Evolutionary conservation across 768 basidiomycete species (phyloP).

Genomic region (Calocybe indica): DNA sequence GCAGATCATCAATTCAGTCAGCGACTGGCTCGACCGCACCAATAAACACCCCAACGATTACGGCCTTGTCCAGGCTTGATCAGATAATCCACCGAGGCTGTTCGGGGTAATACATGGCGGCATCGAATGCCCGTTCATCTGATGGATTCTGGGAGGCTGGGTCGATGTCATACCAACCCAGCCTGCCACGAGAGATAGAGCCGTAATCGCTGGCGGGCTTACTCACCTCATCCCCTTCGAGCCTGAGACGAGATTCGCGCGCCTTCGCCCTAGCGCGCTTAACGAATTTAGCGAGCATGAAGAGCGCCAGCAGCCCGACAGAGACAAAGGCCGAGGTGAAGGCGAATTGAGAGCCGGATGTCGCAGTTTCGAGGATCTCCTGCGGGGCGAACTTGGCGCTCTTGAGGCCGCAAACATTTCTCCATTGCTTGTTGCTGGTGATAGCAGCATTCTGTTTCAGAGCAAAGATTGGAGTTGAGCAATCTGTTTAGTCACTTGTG

Average conservation of each 20-base stretch:
- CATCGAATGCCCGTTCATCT: conserved; percentile 10
- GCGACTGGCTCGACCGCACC: neutral
- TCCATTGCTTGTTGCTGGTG: conserved; percentile 52
- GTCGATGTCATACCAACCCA: conserved; percentile 11
- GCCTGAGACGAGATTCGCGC: conserved; percentile 31
- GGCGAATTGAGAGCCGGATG: conserved; percentile 1
- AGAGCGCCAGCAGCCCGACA: conserved; percentile 32
- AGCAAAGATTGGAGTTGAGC: too few relatives aligned
- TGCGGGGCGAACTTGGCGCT: conserved; percentile 9
- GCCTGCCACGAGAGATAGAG: conserved; percentile 20
- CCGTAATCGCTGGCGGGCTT: conserved; percentile 32
- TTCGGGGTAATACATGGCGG: conserved; percentile 22
- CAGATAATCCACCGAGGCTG: conserved; percentile 31
- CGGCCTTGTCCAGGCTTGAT: conserved; percentile 9
- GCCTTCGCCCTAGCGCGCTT: conserved; percentile 33
- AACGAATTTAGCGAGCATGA: conserved; percentile 29
- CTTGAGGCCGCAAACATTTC: conserved; percentile 34
- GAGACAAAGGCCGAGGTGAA: conserved; percentile 32
- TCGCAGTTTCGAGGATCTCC: too few relatives aligned
- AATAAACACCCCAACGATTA: conserved; percentile 1
- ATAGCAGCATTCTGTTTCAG: conserved; percentile 39
- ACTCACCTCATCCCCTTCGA: conserved; percentile 47
- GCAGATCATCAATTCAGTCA: neutral
- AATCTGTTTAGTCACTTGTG: neutral
- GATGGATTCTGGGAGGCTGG: neutral